Conservation (phyloP, 2,329 filamentous ascomycete species). For the Colletotrichum simmondsii region DNA sequence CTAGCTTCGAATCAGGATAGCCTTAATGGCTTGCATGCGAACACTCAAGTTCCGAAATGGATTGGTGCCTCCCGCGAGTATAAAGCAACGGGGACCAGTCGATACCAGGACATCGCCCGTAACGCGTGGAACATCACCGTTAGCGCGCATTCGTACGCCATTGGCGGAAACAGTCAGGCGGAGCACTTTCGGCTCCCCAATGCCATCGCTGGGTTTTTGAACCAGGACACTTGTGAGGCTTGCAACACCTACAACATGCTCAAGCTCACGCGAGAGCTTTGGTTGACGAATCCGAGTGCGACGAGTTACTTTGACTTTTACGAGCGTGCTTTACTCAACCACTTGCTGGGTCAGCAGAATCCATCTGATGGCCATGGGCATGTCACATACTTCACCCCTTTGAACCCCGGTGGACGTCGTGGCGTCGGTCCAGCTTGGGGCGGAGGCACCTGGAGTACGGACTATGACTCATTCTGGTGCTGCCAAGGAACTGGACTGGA, state of each 20-base stretch:
- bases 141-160: conserved; percentile 60
- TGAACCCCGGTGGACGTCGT: conserved; percentile 57
- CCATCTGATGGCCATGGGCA: conserved; percentile 56
- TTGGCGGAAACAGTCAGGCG: conserved; percentile 63
- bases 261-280: conserved; percentile 63
- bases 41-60: conserved; percentile 65
- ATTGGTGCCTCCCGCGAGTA: conserved; percentile 61
- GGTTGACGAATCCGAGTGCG: conserved; percentile 51
- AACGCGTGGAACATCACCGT: conserved; percentile 62
- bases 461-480: conserved; percentile 65
- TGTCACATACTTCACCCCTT: conserved; percentile 63
- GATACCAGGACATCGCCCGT: conserved; percentile 58
- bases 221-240: conserved; percentile 59
- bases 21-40: conserved; percentile 61
- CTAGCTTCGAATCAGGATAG: conserved; percentile 56
- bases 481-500: conserved; percentile 63
- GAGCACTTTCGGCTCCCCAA: conserved; percentile 62
- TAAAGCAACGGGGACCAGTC: conserved; percentile 55
- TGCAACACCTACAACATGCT: conserved; percentile 70
- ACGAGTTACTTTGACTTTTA: conserved; percentile 64
- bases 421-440: conserved; percentile 65
- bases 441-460: conserved; percentile 64
- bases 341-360: conserved; percentile 61
- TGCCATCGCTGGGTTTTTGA: conserved; percentile 56
- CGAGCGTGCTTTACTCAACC: conserved; percentile 61